Conservation (phyloP, 768 basidiomycete genomes). For the Lactifluus echinatus region DNA sequence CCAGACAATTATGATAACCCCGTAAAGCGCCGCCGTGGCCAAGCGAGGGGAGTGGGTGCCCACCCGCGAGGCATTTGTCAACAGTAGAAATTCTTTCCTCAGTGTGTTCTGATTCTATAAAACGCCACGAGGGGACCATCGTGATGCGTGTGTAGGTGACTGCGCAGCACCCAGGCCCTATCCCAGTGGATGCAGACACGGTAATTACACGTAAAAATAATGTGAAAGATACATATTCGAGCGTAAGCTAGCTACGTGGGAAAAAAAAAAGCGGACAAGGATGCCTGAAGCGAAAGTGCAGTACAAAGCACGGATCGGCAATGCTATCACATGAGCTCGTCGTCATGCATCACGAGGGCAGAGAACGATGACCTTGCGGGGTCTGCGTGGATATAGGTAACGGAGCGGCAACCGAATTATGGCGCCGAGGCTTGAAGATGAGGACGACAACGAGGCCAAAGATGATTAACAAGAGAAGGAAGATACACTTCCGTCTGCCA, state of each 20-base stretch:
- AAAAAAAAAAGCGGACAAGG: neutral
- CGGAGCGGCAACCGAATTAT: conserved; percentile 28
- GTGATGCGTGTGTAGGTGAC: neutral
- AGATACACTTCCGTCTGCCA: conserved; percentile 87
- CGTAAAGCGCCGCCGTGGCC: neutral
- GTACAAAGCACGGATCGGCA: neutral
- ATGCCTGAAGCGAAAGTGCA: neutral
- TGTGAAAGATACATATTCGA: conserved; percentile 11
- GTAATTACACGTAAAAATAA: conserved; percentile 15
- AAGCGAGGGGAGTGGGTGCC: neutral
- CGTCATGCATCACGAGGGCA: neutral
- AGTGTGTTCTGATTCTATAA: conserved; percentile 12
- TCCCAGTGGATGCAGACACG: neutral
- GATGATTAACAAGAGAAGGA: conserved; percentile 84
- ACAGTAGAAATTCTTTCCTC: neutral
- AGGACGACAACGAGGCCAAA: conserved; percentile 80
- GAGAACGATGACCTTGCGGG: neutral
- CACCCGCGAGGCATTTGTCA: neutral
- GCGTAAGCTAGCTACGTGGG: neutral
- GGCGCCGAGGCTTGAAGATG: conserved; percentile 83
- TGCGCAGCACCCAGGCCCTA: neutral
- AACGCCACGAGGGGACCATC: conserved; percentile 4
- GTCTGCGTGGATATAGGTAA: conserved; percentile 23
- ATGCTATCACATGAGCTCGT: neutral
- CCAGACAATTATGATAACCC: too few relatives aligned